Evolutionary conservation across 441 rosid genomes (phyloP).

Genomic region (Metrosideros polymorpha): DNA sequence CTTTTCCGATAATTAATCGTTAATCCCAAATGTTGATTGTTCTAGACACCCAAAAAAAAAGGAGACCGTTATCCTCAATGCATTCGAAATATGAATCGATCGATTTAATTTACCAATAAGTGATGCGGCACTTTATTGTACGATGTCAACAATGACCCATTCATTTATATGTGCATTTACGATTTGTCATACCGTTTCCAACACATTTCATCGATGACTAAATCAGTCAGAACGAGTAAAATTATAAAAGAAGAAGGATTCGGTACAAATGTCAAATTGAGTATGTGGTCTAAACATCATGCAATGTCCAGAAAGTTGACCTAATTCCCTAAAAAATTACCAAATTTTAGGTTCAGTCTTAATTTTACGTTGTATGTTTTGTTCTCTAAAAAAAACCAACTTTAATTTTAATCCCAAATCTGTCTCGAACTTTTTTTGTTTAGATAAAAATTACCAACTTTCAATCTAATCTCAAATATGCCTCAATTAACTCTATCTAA

Average conservation of each 20-base stretch:
- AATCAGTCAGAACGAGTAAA: too few species aligned
- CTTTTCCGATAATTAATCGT: too few species aligned
- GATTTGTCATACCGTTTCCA: background rate
- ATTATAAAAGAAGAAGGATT: background rate
- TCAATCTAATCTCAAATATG: background rate
- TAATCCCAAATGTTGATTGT: background rate
- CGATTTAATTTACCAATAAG: background rate
- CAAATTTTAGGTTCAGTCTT: background rate
- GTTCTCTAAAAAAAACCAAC: fast-evolving
- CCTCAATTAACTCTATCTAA: background rate
- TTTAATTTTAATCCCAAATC: too few species aligned
- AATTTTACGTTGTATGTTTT: too few species aligned
- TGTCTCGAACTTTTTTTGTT: fast-evolving
- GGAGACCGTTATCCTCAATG: too few species aligned
- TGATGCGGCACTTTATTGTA: background rate
- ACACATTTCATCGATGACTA: too few species aligned
- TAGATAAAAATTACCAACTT: background rate
- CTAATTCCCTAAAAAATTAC: background rate
- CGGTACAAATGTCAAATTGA: background rate
- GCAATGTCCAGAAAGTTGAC: too few species aligned
- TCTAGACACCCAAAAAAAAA: too few species aligned
- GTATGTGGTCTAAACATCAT: background rate
- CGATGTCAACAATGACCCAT: too few species aligned
- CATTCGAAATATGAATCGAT: too few species aligned
- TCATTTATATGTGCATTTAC: background rate